Conservation (phyloP, 2,329 filamentous ascomycete species). For the Beauveria bassiana region DNA sequence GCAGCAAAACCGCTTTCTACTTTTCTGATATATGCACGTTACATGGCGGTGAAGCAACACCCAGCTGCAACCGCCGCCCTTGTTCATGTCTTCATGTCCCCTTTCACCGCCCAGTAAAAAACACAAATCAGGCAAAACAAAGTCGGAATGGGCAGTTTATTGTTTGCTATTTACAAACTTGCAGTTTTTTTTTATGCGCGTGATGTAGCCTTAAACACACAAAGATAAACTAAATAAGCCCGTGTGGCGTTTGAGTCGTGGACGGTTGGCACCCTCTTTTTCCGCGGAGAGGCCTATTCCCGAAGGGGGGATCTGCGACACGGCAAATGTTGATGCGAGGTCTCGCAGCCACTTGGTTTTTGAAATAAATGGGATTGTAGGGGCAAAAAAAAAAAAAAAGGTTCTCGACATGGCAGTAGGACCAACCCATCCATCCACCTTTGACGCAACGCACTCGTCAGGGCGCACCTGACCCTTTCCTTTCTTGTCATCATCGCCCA, state of each 20-base stretch:
- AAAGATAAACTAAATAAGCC: neutral
- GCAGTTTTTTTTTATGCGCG: neutral
- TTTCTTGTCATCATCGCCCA: neutral
- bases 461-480: neutral
- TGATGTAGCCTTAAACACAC: neutral
- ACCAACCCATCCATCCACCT: too few relatives aligned
- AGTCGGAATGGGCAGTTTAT: neutral
- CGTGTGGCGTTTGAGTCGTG: neutral
- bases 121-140: neutral
- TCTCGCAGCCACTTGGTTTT: too few relatives aligned
- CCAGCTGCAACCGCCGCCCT: neutral
- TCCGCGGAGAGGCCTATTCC: too few relatives aligned
- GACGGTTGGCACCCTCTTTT: too few relatives aligned
- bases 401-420: neutral
- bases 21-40: neutral
- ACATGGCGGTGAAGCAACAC: constrained; percentile 7
- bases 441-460: neutral
- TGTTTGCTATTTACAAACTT: neutral
- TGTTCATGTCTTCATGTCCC: neutral
- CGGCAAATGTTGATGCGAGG: too few relatives aligned
- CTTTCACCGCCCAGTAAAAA: neutral
- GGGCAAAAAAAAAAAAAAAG: neutral
- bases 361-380: too few relatives aligned
- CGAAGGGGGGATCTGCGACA: too few relatives aligned
- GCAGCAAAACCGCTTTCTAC: neutral